These are phyloP conservation scores for Boechera stricta DNA, from an alignment of 345 rosid species.

Conservation along the genomic window DNA sequence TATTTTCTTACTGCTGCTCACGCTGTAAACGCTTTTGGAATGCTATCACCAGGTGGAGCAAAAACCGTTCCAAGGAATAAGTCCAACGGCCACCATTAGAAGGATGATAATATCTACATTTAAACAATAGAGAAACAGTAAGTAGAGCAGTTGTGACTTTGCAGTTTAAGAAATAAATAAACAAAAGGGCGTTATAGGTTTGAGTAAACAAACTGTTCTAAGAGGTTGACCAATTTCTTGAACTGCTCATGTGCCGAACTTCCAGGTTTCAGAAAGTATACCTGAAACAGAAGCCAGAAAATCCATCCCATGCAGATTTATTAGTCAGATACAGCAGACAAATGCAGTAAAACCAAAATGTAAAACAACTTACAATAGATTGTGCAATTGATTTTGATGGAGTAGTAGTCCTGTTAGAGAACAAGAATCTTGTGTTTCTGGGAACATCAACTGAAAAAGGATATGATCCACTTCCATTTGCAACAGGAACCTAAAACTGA, in stretches of 20 bases:
- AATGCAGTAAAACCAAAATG: constrained; percentile 27
- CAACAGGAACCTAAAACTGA: constrained; percentile 86
- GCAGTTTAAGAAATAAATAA: constrained; percentile 15
- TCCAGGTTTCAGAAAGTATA: constrained; percentile 81
- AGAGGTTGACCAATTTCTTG: constrained; percentile 91
- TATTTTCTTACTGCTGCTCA: constrained; percentile 79
- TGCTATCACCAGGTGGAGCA: constrained; percentile 73
- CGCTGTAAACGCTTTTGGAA: constrained; percentile 91
- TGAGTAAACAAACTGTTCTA: constrained; percentile 86
- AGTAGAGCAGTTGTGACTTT: constrained; percentile 25
- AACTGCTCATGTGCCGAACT: constrained; percentile 74
- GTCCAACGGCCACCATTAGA: constrained; percentile 99
- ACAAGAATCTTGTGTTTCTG: constrained; percentile 89
- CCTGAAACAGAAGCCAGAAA: constrained; percentile 57
- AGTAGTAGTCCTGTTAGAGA: constrained; percentile 75
- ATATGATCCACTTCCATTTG: constrained; percentile 93
- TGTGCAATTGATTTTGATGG: constrained; percentile 93
- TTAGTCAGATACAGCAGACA: constrained; percentile 40
- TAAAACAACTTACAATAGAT: constrained; percentile 71
- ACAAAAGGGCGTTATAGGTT: constrained; percentile 13
- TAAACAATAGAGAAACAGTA: constrained; percentile 33
- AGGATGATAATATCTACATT: constrained; percentile 89
- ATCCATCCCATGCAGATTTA: constrained; percentile 31
- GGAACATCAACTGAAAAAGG: constrained; percentile 97
- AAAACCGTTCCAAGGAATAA: constrained; percentile 87